Base-by-base conservation (phyloP, 2,329 filamentous ascomycete genomes). In the Akanthomyces uredinophilus region DNA sequence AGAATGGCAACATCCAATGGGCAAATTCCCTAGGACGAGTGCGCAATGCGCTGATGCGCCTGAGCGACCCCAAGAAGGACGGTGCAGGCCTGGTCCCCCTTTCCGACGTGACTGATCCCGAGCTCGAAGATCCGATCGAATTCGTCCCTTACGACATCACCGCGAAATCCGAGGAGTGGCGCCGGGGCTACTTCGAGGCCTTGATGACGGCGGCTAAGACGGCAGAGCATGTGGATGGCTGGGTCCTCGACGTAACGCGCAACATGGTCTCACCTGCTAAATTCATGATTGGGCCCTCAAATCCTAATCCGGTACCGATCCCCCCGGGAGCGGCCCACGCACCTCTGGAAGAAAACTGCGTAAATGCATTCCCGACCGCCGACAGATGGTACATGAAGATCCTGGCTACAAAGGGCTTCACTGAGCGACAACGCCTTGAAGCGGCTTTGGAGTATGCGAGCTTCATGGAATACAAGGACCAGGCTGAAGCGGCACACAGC, bases 371-470 rank as follows among this genome's bases (percentile, higher is more conserved):
- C 64, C 84, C 86, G 5, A 73, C 83, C 0, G 91, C 94, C 0
- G 89, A 95, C 68, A 83, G 80, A 16, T 92, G 87, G 70, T 98
- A 98, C 71, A 83, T 90, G 74, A 90, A 90, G 70, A 87, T 97
- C 54, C 76, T 97, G 60, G 91, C 87, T 7, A 94, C 91, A 0
- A 83, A 83, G 60, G 94, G 94, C 1, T 91, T 98, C 69, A 88
- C 84, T 1, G 81, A 85, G n/a, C 82, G 86, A 62, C 92, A 98
- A 74, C 87, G 87, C 69, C 79, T 97, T 57, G 87, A 94, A 63
- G 92, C 93, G 4, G 89, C 91, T 4, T 77, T 96, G 47, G 88
- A 88, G 1, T 96, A 93, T 71, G 94, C 89, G 2, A 88, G 91
- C 60, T 97, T 90, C 84, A 81, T 96, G 44, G 90, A 92, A 66